Conservation (phyloP, 2,329 filamentous ascomycete genomes). For the Ustilaginoidea virens region DNA sequence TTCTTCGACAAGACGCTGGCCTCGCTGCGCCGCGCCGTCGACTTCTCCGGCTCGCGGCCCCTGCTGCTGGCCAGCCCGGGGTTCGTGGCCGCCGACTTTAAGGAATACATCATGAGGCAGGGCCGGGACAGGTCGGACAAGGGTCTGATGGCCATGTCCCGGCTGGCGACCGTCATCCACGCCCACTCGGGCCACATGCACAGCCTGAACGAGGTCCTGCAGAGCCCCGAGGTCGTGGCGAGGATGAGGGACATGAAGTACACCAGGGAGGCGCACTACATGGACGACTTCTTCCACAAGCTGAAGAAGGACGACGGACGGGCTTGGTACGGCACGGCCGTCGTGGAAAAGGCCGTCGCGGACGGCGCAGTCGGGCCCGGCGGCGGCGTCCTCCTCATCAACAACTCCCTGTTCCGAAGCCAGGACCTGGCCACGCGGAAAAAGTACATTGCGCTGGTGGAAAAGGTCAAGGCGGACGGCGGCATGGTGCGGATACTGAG, state of each 20-base stretch:
- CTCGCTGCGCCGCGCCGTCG: slow-evolving; percentile 62
- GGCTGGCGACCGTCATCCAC: slow-evolving; percentile 61
- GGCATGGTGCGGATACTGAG: slow-evolving; percentile 83
- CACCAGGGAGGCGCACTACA: slow-evolving; percentile 63
- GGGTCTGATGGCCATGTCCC: slow-evolving; percentile 43
- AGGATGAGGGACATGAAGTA: slow-evolving; percentile 81
- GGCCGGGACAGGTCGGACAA: slow-evolving; percentile 48
- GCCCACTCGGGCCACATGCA: slow-evolving; percentile 76
- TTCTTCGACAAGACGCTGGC: slow-evolving; percentile 70
- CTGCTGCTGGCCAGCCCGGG: slow-evolving; percentile 79
- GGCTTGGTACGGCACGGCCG: slow-evolving; percentile 77
- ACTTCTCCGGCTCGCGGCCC: slow-evolving; percentile 54
- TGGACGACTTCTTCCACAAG: slow-evolving; percentile 70
- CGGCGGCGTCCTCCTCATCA: slow-evolving; percentile 73
- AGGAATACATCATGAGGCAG: slow-evolving; percentile 53
- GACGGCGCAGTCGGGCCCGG: slow-evolving; percentile 81
- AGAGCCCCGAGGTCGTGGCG: slow-evolving; percentile 60
- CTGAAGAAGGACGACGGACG: slow-evolving; percentile 73
- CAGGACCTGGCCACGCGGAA: slow-evolving; percentile 62
- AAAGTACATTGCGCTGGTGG: slow-evolving; percentile 72
- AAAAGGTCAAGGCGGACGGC: slow-evolving; percentile 73
- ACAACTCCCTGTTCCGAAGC: slow-evolving; percentile 74
- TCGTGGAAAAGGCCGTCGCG: slow-evolving; percentile 68
- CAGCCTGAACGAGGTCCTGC: slow-evolving; percentile 73
- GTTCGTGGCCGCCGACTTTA: slow-evolving; percentile 71